Evolutionary conservation across 139 green algal genomes (phyloP).

Genomic region (Yamagishiella unicocca): DNA sequence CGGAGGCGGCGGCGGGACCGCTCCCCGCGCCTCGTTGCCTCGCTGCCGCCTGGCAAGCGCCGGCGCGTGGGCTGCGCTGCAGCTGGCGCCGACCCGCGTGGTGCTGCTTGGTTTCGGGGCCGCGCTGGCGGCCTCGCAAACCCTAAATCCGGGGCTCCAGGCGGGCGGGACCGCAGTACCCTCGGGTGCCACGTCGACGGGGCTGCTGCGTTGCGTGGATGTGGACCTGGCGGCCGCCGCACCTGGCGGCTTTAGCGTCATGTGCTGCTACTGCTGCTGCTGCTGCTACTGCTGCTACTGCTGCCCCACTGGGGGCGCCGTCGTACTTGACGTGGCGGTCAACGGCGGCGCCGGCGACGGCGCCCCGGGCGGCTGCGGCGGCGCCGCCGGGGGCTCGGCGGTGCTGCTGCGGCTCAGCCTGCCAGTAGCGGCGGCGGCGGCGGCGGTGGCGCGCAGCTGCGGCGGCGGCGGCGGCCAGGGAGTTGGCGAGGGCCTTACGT

Average conservation of each 20-base stretch:
- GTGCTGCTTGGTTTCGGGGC: slow-evolving; percentile 28
- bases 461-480: no score
- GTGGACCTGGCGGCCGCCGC: not conserved
- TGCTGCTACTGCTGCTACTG: not conserved
- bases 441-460: no score
- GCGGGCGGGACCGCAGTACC: not conserved
- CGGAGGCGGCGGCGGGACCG: not conserved
- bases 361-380: not conserved
- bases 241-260: not conserved
- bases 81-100: not conserved
- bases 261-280: not conserved
- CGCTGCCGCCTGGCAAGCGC: not conserved
- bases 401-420: not conserved
- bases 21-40: not conserved
- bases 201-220: not conserved
- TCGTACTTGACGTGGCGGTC: no score
- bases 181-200: not conserved
- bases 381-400: not conserved
- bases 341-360: no score
- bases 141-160: not conserved
- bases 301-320: no score
- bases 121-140: not conserved
- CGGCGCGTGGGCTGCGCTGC: slow-evolving; percentile 10
- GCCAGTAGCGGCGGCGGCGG: no score
- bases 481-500: no score